A percentile compares a stretch with the other conserved stretches of the same genome.
Conservation (phyloP, 2,329 filamentous ascomycete genomes). For the Cercospora berteroae region DNA sequence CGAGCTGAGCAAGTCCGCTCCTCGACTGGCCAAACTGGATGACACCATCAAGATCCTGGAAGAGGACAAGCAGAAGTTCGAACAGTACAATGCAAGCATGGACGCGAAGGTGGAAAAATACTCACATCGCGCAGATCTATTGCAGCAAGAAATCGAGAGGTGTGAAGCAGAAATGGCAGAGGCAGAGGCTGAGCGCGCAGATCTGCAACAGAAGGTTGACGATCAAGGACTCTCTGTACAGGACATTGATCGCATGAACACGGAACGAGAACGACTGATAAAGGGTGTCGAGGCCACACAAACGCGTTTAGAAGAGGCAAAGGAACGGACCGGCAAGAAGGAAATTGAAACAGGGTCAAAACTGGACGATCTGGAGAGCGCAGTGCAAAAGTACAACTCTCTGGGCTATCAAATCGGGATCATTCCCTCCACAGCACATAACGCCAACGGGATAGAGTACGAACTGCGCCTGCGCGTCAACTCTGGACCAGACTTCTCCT, state of each 20-base stretch:
- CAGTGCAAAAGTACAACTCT: constrained; percentile 89
- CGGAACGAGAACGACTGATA: constrained; percentile 89
- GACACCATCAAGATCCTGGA: constrained; percentile 90
- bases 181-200: constrained; percentile 76
- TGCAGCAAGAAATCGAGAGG: constrained; percentile 85
- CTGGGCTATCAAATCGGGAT: constrained; percentile 90
- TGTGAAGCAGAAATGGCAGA: constrained; percentile 71
- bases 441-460: constrained; percentile 80
- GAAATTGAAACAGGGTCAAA: constrained; percentile 83
- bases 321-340: constrained; percentile 77
- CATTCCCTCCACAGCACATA: constrained; percentile 78
- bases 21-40: constrained; percentile 79
- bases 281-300: constrained; percentile 77
- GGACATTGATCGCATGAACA: constrained; percentile 98
- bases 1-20: constrained; percentile 81
- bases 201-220: constrained; percentile 82
- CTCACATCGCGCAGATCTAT: constrained; percentile 71
- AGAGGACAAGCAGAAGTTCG: constrained; percentile 91
- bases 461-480: constrained; percentile 83
- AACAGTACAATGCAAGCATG: constrained; percentile 86
- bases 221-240: constrained; percentile 92
- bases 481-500: constrained; percentile 69
- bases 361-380: constrained; percentile 86
- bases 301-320: constrained; percentile 77
- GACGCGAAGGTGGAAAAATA: constrained; percentile 86